Base-by-base conservation (phyloP, 176 grass and related monocot genomes). In the Tillandsia fasciculata region DNA sequence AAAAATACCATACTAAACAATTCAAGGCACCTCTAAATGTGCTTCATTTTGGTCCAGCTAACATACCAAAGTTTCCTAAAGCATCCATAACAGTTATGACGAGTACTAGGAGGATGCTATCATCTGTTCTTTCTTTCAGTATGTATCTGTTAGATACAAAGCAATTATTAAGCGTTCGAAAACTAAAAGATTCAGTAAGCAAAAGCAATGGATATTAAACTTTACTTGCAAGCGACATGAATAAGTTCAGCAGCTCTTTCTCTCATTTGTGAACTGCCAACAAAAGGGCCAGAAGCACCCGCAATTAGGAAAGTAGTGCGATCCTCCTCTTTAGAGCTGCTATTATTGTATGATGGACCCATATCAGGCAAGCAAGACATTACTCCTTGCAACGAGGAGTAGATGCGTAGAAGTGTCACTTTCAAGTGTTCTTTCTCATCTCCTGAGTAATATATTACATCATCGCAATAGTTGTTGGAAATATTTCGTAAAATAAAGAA, bases 281-380 rank as follows among this genome's bases (percentile, higher is more conserved):
- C 75, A 68, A 74, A 81, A 49, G 84, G 61, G 76, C 93, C 93
- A 83, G 79, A 33, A 65, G 93, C 83, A 80, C 93, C 93, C 26
- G 86, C 86, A 77, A 97, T 92, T 64, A 92, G 70, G 65, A 71
- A 87, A 63, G 72, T 53, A 54, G 10, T 69, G 24, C 79, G 12
- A 51, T 85, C 89, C 63, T 79, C 79, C 27, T 79, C 70, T 80
- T 90, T 83, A 10, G 77, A 77, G 53, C 71, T 84, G 70, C 84
- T 83, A 83, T 87, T 61, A 77, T 79, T 92, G 76, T 80, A 87
- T 74, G 86, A 87, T 22, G 89, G 93, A 10, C 71, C 80, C 80
- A 97, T 81, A 83, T 92, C 93, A 77, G 93, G 93, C 33, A 97
- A 90, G 79, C 89, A 97, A 68, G 93, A 92, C 89, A 97, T 97